Conservation (phyloP, 2,329 filamentous ascomycete genomes). For the Colletotrichum sp. region DNA sequence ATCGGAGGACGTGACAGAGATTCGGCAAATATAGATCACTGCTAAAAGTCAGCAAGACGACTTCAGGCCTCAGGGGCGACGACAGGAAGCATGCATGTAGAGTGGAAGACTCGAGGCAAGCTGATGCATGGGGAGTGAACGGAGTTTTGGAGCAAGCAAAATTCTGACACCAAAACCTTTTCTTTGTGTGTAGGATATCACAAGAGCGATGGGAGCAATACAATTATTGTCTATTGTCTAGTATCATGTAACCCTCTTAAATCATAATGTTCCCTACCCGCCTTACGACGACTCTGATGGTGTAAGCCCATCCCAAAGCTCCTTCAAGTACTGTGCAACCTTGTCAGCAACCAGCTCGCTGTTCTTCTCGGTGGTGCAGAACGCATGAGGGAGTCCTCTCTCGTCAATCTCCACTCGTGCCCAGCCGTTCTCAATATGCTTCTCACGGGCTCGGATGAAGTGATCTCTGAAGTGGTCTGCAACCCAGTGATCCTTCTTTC, state of each 20-base stretch:
- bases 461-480: constrained; percentile 59
- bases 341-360: constrained; percentile 10
- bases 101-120: not conserved
- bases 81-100: not conserved
- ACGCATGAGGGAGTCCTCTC: constrained; percentile 62
- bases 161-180: not conserved
- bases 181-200: not conserved
- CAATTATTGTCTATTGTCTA: constrained; percentile 7
- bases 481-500: constrained; percentile 67
- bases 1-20: not conserved
- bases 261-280: not conserved
- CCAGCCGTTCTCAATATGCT: constrained; percentile 37
- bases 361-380: constrained; percentile 49
- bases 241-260: not conserved
- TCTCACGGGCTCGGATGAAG: constrained; percentile 53
- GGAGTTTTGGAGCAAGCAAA: not conserved
- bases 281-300: not conserved
- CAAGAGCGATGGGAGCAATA: not conserved
- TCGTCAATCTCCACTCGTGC: constrained; percentile 61
- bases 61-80: not conserved
- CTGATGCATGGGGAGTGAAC: not conserved
- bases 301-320: constrained; percentile 7
- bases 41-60: not conserved
- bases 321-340: constrained; percentile 12
- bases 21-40: not conserved